Conservation (phyloP, 2,329 filamentous ascomycete species). For the Stemphylium beticola region DNA sequence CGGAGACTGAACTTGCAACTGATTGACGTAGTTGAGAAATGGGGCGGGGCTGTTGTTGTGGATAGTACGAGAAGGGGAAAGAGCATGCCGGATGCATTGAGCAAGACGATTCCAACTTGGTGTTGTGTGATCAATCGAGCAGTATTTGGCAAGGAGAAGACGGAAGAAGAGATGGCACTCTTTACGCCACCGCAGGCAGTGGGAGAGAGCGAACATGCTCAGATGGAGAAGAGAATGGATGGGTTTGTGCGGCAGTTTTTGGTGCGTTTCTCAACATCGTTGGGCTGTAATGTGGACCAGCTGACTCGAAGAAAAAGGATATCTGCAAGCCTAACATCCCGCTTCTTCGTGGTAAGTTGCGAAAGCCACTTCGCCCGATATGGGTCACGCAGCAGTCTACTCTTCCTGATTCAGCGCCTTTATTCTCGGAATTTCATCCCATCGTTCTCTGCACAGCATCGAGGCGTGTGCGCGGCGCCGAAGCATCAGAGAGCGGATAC, state of each 20-base stretch:
- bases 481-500: conserved; percentile 75
- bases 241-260: conserved; percentile 60
- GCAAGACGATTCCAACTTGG: conserved; percentile 95
- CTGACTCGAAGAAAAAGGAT: conserved; percentile 39
- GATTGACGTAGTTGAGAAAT: conserved; percentile 67
- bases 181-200: conserved; percentile 76
- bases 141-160: conserved; percentile 70
- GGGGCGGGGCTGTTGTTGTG: conserved; percentile 83
- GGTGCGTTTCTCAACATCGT: conserved; percentile 35
- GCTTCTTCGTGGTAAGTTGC: conserved; percentile 61
- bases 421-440: conserved; percentile 67
- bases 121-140: conserved; percentile 81
- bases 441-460: conserved; percentile 89
- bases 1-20: conserved; percentile 85
- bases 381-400: conserved; percentile 78
- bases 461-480: conserved; percentile 70
- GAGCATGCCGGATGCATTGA: conserved; percentile 92
- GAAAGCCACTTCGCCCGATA: conserved; percentile 75
- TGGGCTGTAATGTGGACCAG: not conserved
- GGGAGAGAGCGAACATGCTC: conserved; percentile 75
- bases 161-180: conserved; percentile 51
- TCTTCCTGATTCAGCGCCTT: conserved; percentile 54
- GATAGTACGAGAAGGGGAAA: conserved; percentile 94
- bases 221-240: conserved; percentile 72
- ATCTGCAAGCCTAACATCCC: conserved; percentile 66